These are phyloP conservation scores for Ceratocystis variospora DNA, from an alignment of 2,329 filamentous ascomycete genomes.

Conservation along the genomic window DNA sequence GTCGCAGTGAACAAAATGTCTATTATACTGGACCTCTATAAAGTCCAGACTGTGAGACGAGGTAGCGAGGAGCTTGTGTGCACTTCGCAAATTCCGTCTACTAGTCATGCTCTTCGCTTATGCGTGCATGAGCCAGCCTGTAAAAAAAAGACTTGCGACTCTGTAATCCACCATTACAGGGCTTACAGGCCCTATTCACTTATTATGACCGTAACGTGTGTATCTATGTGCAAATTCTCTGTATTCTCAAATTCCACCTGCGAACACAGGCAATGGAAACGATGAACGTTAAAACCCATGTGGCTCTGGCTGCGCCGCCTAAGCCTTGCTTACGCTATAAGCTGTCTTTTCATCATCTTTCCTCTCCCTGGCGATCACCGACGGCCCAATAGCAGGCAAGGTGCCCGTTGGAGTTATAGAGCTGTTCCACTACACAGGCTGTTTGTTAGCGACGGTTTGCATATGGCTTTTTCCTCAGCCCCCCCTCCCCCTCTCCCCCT, in stretches of 20 bases:
- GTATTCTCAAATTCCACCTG: neutral
- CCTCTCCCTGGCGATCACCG: neutral
- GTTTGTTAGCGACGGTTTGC: neutral
- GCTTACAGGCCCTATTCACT: neutral
- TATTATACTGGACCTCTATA: too few species aligned
- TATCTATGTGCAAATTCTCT: neutral
- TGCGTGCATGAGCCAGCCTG: neutral
- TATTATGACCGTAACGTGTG: neutral
- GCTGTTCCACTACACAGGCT: slow-evolving; percentile 8
- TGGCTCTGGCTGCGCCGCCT: neutral
- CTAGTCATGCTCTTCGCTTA: too few species aligned
- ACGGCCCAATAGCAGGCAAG: slow-evolving; percentile 5
- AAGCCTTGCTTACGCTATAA: neutral
- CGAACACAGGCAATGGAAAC: neutral
- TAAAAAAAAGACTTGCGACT: neutral
- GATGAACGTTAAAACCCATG: too few species aligned
- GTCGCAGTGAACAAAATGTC: too few species aligned
- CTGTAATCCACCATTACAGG: neutral
- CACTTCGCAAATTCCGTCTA: too few species aligned
- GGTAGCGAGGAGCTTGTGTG: too few species aligned
- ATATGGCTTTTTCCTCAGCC: neutral
- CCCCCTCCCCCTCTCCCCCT: too few species aligned
- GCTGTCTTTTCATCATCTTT: neutral
- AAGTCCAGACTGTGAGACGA: too few species aligned
- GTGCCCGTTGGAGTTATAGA: slow-evolving; percentile 9